These are phyloP conservation scores for Fulvia fulva DNA, from an alignment of 2,329 filamentous ascomycete genomes.

Conservation along the genomic window DNA sequence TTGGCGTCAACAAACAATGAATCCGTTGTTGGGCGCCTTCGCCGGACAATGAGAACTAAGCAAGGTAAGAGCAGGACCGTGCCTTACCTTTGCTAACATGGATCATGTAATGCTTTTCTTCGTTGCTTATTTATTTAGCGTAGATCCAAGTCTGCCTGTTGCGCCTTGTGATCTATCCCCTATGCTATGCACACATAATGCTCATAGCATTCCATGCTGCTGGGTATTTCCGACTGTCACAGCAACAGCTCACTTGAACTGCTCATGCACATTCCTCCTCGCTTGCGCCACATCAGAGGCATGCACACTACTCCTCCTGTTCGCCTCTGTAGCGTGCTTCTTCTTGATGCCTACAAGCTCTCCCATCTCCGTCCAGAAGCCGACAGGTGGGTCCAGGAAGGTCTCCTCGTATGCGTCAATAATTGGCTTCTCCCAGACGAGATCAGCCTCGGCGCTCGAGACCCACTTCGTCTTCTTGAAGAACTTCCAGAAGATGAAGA, in stretches of 20 bases:
- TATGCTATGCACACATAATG: not conserved
- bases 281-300: not conserved
- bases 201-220: not conserved
- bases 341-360: conserved; percentile 40
- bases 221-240: not conserved
- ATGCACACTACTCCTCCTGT: conserved; percentile 2
- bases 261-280: conserved; percentile 2
- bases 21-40: too few species aligned
- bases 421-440: conserved; percentile 59
- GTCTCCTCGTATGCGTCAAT: conserved; percentile 57
- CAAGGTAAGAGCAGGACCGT: too few species aligned
- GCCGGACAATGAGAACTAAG: too few species aligned
- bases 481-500: conserved; percentile 54
- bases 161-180: not conserved
- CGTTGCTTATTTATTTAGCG: not conserved
- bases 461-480: conserved; percentile 56
- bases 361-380: conserved; percentile 55
- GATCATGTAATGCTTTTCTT: too few species aligned
- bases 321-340: conserved; percentile 11
- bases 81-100: too few species aligned
- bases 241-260: not conserved
- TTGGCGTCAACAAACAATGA: too few species aligned
- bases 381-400: conserved; percentile 47
- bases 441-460: conserved; percentile 22
- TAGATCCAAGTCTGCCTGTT: not conserved